These are phyloP conservation scores for Crithidia sp. DNA, from an alignment of 208 protist species.

Conservation along the genomic window DNA sequence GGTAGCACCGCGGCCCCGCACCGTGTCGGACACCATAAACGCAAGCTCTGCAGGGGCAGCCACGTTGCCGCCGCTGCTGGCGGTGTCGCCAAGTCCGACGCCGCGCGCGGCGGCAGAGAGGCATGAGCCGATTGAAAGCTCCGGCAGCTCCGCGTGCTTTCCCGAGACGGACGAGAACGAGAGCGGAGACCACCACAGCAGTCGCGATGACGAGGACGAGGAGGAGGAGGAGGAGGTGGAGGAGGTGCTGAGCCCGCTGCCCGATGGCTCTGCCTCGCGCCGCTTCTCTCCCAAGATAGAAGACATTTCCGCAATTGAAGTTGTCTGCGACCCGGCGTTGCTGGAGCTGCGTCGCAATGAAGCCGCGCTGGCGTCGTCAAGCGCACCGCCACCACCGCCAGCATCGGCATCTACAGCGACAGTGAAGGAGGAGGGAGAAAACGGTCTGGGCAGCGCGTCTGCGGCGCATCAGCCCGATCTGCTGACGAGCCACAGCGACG, in stretches of 20 bases:
- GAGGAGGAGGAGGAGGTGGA: neutral
- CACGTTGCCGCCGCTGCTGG: conserved; percentile 1
- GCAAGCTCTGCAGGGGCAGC: neutral
- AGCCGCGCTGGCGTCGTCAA: neutral
- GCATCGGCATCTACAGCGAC: too few species aligned
- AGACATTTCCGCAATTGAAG: neutral
- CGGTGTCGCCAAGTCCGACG: neutral
- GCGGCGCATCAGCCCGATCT: neutral
- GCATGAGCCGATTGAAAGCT: conserved; percentile 7
- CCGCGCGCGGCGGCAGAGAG: neutral
- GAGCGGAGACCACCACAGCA: neutral
- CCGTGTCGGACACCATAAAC: neutral
- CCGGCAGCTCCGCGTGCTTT: neutral
- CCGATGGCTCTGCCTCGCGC: too few species aligned
- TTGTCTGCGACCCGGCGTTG: conserved; percentile 1
- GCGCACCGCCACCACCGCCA: too few species aligned
- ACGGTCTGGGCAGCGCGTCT: neutral
- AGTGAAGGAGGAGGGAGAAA: too few species aligned
- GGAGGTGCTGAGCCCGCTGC: neutral
- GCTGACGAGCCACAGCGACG: neutral
- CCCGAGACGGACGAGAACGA: neutral
- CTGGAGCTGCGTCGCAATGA: neutral
- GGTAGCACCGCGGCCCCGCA: neutral
- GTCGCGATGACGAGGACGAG: neutral
- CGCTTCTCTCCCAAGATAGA: neutral